Evolutionary conservation across 2,329 filamentous ascomycete genomes (phyloP).

Genomic region (Penicillium thymicola): DNA sequence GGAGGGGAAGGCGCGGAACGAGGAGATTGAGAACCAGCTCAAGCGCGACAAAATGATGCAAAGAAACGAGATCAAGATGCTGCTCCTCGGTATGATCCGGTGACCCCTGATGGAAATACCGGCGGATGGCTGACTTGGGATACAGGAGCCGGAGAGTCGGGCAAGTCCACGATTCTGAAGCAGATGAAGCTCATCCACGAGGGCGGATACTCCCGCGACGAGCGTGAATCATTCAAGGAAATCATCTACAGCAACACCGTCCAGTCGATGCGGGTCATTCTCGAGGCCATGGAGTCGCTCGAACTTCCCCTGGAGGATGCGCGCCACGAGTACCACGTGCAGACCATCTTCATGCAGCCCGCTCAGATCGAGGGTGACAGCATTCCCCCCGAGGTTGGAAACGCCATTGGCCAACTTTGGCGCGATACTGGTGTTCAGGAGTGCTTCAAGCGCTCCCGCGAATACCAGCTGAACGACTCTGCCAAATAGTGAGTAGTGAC

Average conservation of each 20-base stretch:
- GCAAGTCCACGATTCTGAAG: conserved; percentile 91
- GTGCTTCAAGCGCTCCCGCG: conserved; percentile 91
- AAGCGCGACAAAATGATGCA: conserved; percentile 99
- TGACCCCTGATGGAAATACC: background rate
- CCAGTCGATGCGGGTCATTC: conserved; percentile 67
- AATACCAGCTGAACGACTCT: conserved; percentile 95
- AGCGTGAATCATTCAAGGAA: conserved; percentile 67
- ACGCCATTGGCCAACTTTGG: conserved; percentile 89
- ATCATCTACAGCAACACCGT: conserved; percentile 71
- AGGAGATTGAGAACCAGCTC: conserved; percentile 99
- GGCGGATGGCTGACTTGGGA: conserved; percentile 14
- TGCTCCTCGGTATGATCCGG: conserved; percentile 75
- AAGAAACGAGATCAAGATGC: conserved; percentile 99
- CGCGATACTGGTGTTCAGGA: conserved; percentile 88
- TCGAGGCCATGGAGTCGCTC: conserved; percentile 66
- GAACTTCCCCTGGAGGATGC: conserved; percentile 84
- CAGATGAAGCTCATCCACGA: conserved; percentile 99
- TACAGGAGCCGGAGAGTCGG: conserved; percentile 92
- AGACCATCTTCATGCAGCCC: conserved; percentile 98
- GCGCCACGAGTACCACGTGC: conserved; percentile 92
- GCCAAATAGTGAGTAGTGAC: conserved; percentile 76
- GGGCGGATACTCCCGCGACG: conserved; percentile 94
- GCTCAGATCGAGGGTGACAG: conserved; percentile 95
- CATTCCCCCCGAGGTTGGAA: conserved; percentile 88
- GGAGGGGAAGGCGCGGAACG: conserved; percentile 99